Evolutionary conservation across 495 filamentous ascomycete genomes (phyloP), one percentile per base, ranked within the genome.

Genomic region (Xylaria telfairii): DNA sequence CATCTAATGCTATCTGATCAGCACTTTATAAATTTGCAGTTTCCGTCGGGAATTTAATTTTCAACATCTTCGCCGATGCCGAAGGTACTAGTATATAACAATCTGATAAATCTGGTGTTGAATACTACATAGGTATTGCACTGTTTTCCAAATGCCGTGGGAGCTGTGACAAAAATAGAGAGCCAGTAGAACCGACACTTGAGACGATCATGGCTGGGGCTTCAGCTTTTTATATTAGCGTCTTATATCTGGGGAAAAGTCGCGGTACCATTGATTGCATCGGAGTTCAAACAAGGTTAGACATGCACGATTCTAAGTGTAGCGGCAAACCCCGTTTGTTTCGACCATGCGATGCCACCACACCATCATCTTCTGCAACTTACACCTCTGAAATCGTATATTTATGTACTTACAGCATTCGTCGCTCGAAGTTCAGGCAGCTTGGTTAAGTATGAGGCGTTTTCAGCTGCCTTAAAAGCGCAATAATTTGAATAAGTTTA

Each of bases 221-320:
- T 62, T n/a, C 42, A 47, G 41, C 26, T 28, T 19, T 47, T 64
- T 64, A 24, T 32, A 32, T 24, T 54, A 56, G 15, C 24, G 24
- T 1, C 21, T 21, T 57, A 42, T 62, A 46, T 59, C 65, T 67
- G 65, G 65, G 65, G 65, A 46, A 67, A 30, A 28, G 21, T 67
- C 46, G 46, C 47, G 60, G 9, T 64, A 34, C 19, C 28, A 65
- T 34, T 49, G n/a, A 42, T 34, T 13, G n/a, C 37, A 42, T 62
- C 59, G 65, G 65, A 67, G 65, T 56, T 39, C 65, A 44, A 67
- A 67, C 37, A 67, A 34, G 65, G 65, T 67, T 54, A 67, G 39
- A 62, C 34, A 28, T 37, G 56, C 26, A 54, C 4, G 17, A 17
- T 10, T 60, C n/a, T 10, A 61, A 26, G 28, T 57, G 9, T 32